Percentiles rank a stretch among this genome's conserved stretches.
These are phyloP conservation scores for Xylariaceae sp. DNA, from an alignment of 2,329 filamentous ascomycete genomes.

Conservation along the genomic window DNA sequence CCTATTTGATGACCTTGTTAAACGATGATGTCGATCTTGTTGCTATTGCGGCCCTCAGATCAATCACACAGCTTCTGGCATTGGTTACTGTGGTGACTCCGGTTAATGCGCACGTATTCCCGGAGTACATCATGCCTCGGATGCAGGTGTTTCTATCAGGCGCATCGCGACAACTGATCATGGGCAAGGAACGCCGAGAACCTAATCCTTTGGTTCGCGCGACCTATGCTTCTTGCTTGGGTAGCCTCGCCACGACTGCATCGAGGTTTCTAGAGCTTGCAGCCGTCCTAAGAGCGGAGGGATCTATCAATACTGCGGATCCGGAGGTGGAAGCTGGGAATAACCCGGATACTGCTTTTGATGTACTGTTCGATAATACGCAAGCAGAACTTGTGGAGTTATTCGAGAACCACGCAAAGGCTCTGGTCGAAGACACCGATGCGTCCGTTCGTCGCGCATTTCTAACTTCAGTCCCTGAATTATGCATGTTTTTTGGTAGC, in stretches of 20 bases:
- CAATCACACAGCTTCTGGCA: slow-evolving; percentile 86
- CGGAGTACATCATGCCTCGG: slow-evolving; percentile 71
- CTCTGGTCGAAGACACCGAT: slow-evolving; percentile 85
- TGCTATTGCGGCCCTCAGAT: slow-evolving; percentile 82
- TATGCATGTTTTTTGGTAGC: slow-evolving; percentile 95
- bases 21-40: slow-evolving; percentile 85
- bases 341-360: slow-evolving; percentile 73
- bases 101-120: slow-evolving; percentile 72
- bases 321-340: slow-evolving; percentile 78
- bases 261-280: slow-evolving; percentile 89
- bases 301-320: slow-evolving; percentile 77
- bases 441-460: slow-evolving; percentile 89
- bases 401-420: slow-evolving; percentile 88
- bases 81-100: slow-evolving; percentile 88
- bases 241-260: slow-evolving; percentile 85
- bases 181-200: slow-evolving; percentile 50
- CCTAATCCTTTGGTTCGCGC: slow-evolving; percentile 78
- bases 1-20: slow-evolving; percentile 84
- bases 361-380: slow-evolving; percentile 87
- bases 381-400: slow-evolving; percentile 80
- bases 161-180: slow-evolving; percentile 44
- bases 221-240: slow-evolving; percentile 91
- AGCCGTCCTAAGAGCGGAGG: slow-evolving; percentile 83
- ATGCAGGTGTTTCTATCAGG: slow-evolving; percentile 62
- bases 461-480: slow-evolving; percentile 84